These are phyloP conservation scores for Medicago lupulina DNA, from an alignment of 306 rosid genomes.

Conservation along the genomic window DNA sequence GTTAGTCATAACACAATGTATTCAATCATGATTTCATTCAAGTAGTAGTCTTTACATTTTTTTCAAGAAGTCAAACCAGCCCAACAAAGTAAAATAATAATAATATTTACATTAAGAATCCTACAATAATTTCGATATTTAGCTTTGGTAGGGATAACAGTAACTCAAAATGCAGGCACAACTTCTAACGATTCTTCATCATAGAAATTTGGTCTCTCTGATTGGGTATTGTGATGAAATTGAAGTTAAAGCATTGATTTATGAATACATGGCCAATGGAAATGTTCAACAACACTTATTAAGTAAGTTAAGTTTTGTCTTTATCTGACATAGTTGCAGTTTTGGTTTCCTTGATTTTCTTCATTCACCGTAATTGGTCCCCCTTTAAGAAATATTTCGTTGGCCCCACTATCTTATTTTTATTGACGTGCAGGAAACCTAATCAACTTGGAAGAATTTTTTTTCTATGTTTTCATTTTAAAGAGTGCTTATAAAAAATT, in stretches of 20 bases:
- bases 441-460: no score
- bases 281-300: conserved; percentile 22
- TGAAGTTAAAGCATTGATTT: conserved; percentile 25
- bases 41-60: no score
- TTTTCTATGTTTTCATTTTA: neutral
- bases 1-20: neutral
- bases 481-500: neutral
- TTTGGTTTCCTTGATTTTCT: no score
- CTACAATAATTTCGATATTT: neutral
- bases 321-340: no score
- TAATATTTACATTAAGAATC: neutral
- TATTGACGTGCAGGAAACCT: no score
- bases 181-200: conserved; percentile 33
- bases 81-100: no score
- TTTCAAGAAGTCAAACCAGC: no score
- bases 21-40: neutral
- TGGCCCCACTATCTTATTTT: no score
- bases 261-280: conserved; percentile 44
- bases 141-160: neutral
- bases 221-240: conserved; percentile 41
- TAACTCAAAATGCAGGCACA: conserved; percentile 26
- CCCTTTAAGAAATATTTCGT: no score
- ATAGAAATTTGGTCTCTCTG: conserved; percentile 43
- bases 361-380: no score
- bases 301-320: conserved; percentile 1